Evolutionary conservation across 495 filamentous ascomycete species (phyloP).

Genomic region (Apiosordaria backusii): DNA sequence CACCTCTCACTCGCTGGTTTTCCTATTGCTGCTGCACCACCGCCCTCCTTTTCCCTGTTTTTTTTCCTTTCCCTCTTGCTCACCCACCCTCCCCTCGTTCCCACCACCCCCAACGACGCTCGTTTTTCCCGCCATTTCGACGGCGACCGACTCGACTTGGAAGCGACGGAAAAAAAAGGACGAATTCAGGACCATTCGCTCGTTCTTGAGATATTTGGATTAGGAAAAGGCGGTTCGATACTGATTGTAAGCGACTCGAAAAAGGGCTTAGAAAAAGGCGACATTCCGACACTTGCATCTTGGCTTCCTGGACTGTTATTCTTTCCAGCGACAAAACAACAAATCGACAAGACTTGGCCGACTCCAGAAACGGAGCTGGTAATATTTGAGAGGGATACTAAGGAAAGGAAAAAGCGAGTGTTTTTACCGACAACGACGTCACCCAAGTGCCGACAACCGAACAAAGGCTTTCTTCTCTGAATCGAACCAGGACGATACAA

Average conservation of each 20-base stretch:
- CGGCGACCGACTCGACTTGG: neutral
- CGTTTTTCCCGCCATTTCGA: neutral
- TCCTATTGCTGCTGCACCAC: neutral
- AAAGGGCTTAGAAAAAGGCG: no score
- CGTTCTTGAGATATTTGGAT: neutral
- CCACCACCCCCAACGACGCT: neutral
- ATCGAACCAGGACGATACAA: neutral
- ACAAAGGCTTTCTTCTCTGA: neutral
- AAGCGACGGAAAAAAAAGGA: neutral
- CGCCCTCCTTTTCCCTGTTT: neutral
- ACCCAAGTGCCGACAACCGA: neutral
- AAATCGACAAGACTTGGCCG: neutral
- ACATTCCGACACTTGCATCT: neutral
- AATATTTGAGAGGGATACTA: neutral
- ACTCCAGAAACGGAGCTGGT: neutral
- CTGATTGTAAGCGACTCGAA: neutral
- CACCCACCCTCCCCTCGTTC: neutral
- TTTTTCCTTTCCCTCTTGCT: neutral
- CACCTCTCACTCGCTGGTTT: neutral
- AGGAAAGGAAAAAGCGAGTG: neutral
- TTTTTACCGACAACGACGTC: conserved; percentile 1
- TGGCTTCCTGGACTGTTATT: neutral
- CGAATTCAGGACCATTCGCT: neutral
- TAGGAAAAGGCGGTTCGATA: neutral
- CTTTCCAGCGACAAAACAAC: neutral